Conservation (phyloP, 1,284 basidiomycete species). For the Papiliotrema terrestris region DNA sequence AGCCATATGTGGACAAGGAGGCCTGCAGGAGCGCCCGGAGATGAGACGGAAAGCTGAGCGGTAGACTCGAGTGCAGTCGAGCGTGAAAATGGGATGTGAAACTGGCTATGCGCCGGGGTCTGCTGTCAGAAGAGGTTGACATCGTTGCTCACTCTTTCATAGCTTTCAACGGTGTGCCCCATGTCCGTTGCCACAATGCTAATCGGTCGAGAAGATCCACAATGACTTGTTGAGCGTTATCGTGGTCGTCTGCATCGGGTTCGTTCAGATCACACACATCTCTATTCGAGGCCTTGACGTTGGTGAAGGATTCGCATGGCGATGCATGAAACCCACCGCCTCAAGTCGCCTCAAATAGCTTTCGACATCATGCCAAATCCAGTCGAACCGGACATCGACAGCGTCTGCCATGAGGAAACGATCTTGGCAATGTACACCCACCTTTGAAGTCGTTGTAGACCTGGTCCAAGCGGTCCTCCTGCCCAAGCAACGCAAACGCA, state of each 20-base stretch:
- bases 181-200: conserved; percentile 43
- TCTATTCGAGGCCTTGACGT: too few species aligned
- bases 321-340: too few species aligned
- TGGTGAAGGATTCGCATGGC: background rate
- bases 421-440: conserved; percentile 4
- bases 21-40: conserved; percentile 32
- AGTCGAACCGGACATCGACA: conserved; percentile 24
- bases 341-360: too few species aligned
- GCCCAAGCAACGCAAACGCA: conserved; percentile 20
- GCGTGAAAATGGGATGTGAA: conserved; percentile 38
- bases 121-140: conserved; percentile 6
- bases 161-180: conserved; percentile 34
- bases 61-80: conserved; percentile 38
- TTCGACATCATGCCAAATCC: too few species aligned
- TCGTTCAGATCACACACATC: background rate
- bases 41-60: conserved; percentile 35
- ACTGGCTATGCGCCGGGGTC: conserved; percentile 26
- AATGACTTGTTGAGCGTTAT: conserved; percentile 21
- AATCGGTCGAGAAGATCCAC: conserved; percentile 37
- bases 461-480: conserved; percentile 9
- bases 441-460: conserved; percentile 33
- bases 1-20: conserved; percentile 21
- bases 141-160: conserved; percentile 36
- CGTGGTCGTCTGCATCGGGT: conserved; percentile 9
- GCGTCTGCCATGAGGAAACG: conserved; percentile 16